Conservation (phyloP, 2,329 filamentous ascomycete species). For the Colletotrichum spaethianum region DNA sequence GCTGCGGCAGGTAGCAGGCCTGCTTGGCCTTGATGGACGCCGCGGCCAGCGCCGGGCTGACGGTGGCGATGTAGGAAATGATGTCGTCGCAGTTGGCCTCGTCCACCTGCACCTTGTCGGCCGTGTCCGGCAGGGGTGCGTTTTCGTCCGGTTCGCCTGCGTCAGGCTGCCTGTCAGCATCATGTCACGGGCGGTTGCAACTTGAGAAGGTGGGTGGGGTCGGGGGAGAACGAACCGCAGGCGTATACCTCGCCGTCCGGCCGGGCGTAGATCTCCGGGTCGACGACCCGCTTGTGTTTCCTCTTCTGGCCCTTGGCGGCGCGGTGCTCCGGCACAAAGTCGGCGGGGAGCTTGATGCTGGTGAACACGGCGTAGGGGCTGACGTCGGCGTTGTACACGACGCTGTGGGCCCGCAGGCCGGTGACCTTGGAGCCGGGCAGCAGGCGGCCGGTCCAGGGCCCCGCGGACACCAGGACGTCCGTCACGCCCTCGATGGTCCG, state of each 20-base stretch:
- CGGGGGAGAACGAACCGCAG: conserved; percentile 72
- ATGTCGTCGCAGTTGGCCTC: conserved; percentile 86
- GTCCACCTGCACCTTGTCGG: conserved; percentile 83
- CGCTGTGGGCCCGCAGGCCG: conserved; percentile 74
- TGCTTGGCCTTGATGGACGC: conserved; percentile 82
- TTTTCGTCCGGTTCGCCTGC: conserved; percentile 81
- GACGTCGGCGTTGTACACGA: conserved; percentile 75
- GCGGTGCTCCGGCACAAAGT: conserved; percentile 70
- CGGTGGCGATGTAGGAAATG: conserved; percentile 79
- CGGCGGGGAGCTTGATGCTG: conserved; percentile 80
- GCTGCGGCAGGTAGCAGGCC: conserved; percentile 93
- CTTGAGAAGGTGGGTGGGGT: background rate
- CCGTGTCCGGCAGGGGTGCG: conserved; percentile 81
- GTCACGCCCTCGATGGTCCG: conserved; percentile 61
- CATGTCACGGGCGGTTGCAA: background rate
- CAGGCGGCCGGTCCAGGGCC: conserved; percentile 74
- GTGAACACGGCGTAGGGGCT: conserved; percentile 88
- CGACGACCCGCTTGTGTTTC: conserved; percentile 74
- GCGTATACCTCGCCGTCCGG: conserved; percentile 93
- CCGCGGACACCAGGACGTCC: conserved; percentile 69
- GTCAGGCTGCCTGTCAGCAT: background rate
- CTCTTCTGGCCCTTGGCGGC: conserved; percentile 63
- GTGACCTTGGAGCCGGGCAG: conserved; percentile 71
- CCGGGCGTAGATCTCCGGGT: conserved; percentile 94
- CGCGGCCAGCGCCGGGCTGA: conserved; percentile 76